Evolutionary conservation across 2,329 filamentous ascomycete species (phyloP).

Genomic region (Fusarium secorum): DNA sequence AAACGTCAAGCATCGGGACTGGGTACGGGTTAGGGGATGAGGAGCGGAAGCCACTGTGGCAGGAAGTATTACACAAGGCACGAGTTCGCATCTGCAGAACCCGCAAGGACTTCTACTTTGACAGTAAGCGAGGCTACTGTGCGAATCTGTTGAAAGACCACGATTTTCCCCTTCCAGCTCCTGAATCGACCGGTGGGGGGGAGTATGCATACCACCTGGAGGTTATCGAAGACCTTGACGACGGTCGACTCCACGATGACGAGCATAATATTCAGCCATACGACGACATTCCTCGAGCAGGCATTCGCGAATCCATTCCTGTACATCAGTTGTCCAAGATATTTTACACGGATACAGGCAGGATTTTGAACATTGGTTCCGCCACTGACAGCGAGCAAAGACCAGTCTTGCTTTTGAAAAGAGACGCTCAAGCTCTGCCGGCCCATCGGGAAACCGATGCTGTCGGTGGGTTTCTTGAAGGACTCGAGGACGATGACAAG

Average conservation of each 20-base stretch:
- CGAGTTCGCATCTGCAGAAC: conserved; percentile 80
- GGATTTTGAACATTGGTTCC: conserved; percentile 79
- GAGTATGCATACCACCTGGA: conserved; percentile 81
- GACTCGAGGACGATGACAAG: conserved; percentile 39
- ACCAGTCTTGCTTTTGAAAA: conserved; percentile 48
- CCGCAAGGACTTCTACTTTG: conserved; percentile 50
- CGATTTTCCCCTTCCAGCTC: neutral
- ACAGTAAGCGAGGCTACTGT: conserved; percentile 30
- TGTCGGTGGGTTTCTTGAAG: conserved; percentile 52
- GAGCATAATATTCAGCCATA: conserved; percentile 47
- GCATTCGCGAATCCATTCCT: conserved; percentile 62
- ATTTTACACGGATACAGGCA: conserved; percentile 91
- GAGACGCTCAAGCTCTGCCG: conserved; percentile 35
- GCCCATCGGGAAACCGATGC: neutral
- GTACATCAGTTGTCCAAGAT: conserved; percentile 78
- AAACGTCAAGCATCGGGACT: neutral
- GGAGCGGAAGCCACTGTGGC: conserved; percentile 80
- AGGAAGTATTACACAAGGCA: conserved; percentile 95
- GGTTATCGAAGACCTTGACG: conserved; percentile 80
- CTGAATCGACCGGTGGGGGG: neutral
- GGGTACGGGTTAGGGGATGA: conserved; percentile 43
- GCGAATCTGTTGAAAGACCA: neutral
- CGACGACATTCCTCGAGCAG: conserved; percentile 53
- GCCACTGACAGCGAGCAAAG: conserved; percentile 57
- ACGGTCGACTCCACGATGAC: conserved; percentile 61